Percentiles rank a stretch among this genome's conserved stretches.
These are phyloP conservation scores for Claviceps maximensis DNA, from an alignment of 2,329 filamentous ascomycete genomes.

Conservation along the genomic window DNA sequence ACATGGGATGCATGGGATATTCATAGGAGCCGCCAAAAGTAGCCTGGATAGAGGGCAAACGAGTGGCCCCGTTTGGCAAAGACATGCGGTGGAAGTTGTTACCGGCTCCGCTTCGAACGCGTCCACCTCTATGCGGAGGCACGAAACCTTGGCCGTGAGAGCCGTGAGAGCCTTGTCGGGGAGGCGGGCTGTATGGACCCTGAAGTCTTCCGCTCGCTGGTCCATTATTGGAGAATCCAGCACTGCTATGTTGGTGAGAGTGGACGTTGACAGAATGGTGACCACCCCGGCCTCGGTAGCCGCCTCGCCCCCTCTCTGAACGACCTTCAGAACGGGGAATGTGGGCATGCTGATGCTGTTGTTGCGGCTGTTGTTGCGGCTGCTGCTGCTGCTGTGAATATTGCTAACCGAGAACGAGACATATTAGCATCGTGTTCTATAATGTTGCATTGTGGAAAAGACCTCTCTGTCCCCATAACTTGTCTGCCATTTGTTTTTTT, in stretches of 20 bases:
- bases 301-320: constrained; percentile 28
- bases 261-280: constrained; percentile 26
- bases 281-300: constrained; percentile 31
- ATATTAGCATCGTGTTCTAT: not conserved
- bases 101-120: constrained; percentile 19
- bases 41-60: constrained; percentile 24
- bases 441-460: not conserved
- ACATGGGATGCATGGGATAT: constrained; percentile 27
- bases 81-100: constrained; percentile 27
- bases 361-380: not conserved
- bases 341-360: constrained; percentile 6
- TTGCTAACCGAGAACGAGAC: not conserved
- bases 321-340: constrained; percentile 25
- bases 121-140: constrained; percentile 22
- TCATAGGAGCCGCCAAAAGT: constrained; percentile 23
- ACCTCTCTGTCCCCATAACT: not conserved
- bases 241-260: constrained; percentile 18
- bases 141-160: constrained; percentile 22
- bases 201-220: constrained; percentile 20
- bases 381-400: not conserved
- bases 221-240: constrained; percentile 22
- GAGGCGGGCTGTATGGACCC: constrained; percentile 31
- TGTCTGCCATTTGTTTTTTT: not conserved
- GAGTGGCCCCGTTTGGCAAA: constrained; percentile 22
- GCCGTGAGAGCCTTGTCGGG: constrained; percentile 26